A percentile compares a stretch with the other conserved stretches of the same genome.
Conservation (phyloP, 352 stramenopile genomes). For the Thraustochytrium sp. region DNA sequence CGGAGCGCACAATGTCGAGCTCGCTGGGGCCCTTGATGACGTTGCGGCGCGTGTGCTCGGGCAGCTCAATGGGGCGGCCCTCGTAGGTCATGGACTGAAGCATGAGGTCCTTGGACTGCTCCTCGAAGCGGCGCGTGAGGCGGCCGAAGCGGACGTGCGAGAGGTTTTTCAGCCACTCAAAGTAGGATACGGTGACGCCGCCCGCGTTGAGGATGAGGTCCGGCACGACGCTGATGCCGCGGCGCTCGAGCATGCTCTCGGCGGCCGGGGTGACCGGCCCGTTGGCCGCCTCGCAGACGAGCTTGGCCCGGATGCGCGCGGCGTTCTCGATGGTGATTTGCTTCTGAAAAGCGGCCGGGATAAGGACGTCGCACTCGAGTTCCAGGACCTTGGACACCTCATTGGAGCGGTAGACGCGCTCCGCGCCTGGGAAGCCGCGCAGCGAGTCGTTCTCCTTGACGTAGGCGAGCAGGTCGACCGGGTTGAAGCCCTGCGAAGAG, state of each 20-base stretch:
- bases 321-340: constrained; percentile 48
- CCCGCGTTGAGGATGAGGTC: constrained; percentile 49
- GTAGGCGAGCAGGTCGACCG: constrained; percentile 3
- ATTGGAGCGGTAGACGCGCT: not conserved
- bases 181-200: constrained; percentile 49
- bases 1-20: constrained; percentile 46
- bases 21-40: constrained; percentile 44
- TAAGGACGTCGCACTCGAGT: constrained; percentile 47
- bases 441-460: constrained; percentile 47
- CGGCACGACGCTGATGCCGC: constrained; percentile 37
- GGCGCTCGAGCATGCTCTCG: constrained; percentile 42
- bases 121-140: constrained; percentile 47
- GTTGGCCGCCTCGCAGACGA: constrained; percentile 49
- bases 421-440: constrained; percentile 13
- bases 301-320: constrained; percentile 33
- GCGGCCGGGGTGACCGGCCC: constrained; percentile 46
- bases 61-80: not conserved
- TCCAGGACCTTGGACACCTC: constrained; percentile 39
- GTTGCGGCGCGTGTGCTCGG: not conserved
- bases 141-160: constrained; percentile 48
- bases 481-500: constrained; percentile 41
- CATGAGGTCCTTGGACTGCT: constrained; percentile 42
- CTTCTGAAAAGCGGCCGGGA: constrained; percentile 45
- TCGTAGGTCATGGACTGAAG: constrained; percentile 35
- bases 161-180: constrained; percentile 50